Evolutionary conservation across 1,284 basidiomycete genomes (phyloP).

Genomic region (Trametes hirsuta): DNA sequence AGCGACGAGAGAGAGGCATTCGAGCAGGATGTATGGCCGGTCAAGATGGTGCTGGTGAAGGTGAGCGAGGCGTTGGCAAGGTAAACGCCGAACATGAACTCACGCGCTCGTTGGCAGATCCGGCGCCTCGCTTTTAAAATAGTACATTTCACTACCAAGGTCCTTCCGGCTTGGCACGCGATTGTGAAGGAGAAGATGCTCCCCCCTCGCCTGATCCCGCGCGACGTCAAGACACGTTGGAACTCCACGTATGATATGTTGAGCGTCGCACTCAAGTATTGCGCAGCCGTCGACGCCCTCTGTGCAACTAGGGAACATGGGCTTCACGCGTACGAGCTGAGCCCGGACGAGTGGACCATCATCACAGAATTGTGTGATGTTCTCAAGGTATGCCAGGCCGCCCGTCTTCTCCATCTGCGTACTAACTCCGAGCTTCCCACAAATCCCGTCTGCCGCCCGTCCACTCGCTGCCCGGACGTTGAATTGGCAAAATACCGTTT

Average conservation of each 20-base stretch:
- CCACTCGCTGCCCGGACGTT: too few relatives aligned
- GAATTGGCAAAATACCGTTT: too few relatives aligned
- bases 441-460: too few relatives aligned
- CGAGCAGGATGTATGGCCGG: slow-evolving; percentile 12
- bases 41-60: slow-evolving; percentile 21
- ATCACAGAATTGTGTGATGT: too few relatives aligned
- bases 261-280: slow-evolving; percentile 29
- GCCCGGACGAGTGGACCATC: too few relatives aligned
- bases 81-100: too few relatives aligned
- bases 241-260: slow-evolving; percentile 36
- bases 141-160: slow-evolving; percentile 37
- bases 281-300: slow-evolving; percentile 26
- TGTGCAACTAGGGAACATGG: slow-evolving; percentile 24
- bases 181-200: slow-evolving; percentile 17
- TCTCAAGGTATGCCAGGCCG: too few relatives aligned
- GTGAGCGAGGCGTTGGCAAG: slow-evolving; percentile 9
- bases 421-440: too few relatives aligned
- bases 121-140: slow-evolving; percentile 34
- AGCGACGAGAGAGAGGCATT: slow-evolving; percentile 7
- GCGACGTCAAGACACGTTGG: slow-evolving; percentile 21
- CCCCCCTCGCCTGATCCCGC: slow-evolving; percentile 26
- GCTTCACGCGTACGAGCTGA: slow-evolving; percentile 32
- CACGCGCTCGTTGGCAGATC: slow-evolving; percentile 24
- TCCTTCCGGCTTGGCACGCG: slow-evolving; percentile 36
- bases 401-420: too few relatives aligned